Percentiles rank a stretch among this genome's conserved stretches.
Evolutionary conservation across 2,329 filamentous ascomycete species (phyloP).

Genomic region (Trematosphaeria pertusa): DNA sequence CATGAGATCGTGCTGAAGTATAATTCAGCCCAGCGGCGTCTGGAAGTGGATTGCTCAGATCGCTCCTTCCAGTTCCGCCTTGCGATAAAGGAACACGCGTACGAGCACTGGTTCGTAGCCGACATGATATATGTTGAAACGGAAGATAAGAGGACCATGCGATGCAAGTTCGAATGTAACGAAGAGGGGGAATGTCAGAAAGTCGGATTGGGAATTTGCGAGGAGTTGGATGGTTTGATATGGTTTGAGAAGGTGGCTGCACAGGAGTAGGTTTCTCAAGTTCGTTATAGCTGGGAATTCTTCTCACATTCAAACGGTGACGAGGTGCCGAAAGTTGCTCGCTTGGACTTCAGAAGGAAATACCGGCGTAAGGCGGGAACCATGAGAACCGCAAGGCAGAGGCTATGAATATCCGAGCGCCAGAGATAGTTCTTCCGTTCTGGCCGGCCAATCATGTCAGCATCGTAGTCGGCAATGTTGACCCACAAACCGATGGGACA

Average conservation of each 20-base stretch:
- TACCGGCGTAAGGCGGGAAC: no score
- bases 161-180: neutral
- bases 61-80: neutral
- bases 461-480: no score
- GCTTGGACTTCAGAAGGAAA: no score
- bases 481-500: no score
- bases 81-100: neutral
- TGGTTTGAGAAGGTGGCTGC: neutral
- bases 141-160: neutral
- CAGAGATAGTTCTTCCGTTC: no score
- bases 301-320: no score
- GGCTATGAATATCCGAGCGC: no score
- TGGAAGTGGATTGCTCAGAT: neutral
- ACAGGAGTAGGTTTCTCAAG: no score
- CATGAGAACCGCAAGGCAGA: no score
- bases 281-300: no score
- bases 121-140: neutral
- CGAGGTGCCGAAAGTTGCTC: no score
- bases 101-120: slow-evolving; percentile 3
- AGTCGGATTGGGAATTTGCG: neutral
- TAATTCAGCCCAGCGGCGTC: neutral
- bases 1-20: neutral
- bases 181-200: neutral
- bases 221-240: neutral
- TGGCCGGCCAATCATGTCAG: no score